These are phyloP conservation scores for Volvox africanus DNA, from an alignment of 139 green algal species.

Conservation along the genomic window DNA sequence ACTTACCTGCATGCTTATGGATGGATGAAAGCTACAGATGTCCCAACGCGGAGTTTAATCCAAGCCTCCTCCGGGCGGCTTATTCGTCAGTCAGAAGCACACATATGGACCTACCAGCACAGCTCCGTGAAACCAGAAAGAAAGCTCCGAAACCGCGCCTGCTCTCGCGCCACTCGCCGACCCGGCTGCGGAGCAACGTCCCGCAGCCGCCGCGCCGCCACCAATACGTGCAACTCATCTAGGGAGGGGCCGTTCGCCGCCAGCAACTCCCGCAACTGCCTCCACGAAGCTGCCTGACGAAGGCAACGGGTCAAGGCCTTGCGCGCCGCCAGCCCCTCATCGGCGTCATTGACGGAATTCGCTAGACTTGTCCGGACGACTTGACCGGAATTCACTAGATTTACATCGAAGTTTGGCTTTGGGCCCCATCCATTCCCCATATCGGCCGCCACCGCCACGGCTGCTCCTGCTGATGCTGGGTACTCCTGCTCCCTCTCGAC, in stretches of 20 bases:
- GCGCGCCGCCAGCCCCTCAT: background rate
- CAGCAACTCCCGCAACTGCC: constrained; percentile 28
- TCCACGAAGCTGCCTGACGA: background rate
- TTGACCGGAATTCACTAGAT: too few species aligned
- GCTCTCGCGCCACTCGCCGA: background rate
- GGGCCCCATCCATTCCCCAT: too few species aligned
- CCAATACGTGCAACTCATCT: background rate
- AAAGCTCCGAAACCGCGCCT: constrained; percentile 14
- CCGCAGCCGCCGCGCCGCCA: background rate
- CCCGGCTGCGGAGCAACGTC: background rate
- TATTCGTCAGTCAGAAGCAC: too few species aligned
- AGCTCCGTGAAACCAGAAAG: background rate
- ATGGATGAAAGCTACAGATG: too few species aligned
- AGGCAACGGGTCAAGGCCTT: background rate
- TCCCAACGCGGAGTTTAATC: too few species aligned
- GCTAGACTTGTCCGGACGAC: too few species aligned
- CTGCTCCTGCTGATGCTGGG: too few species aligned
- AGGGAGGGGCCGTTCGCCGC: background rate
- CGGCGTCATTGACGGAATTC: background rate
- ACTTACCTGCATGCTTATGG: too few species aligned
- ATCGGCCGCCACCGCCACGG: too few species aligned
- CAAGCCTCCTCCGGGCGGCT: too few species aligned
- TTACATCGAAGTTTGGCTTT: too few species aligned
- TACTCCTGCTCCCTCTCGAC: too few species aligned
- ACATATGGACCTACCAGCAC: background rate